Conservation (phyloP, 805 yeast genomes). For the fission yeast (Schizosaccharomyces pombe) region DNA sequence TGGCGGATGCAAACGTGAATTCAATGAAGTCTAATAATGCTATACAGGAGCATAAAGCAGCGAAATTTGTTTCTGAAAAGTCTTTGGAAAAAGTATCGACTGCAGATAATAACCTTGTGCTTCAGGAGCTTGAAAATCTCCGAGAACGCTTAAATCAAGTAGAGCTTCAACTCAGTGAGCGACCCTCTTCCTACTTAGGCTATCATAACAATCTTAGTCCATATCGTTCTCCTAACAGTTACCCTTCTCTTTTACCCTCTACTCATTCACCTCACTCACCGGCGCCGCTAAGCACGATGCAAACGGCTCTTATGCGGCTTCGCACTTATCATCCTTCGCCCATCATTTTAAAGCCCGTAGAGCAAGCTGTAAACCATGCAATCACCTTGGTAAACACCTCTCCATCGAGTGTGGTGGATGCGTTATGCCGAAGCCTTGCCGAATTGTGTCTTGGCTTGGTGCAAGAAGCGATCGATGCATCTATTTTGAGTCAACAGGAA, state of each 20-base stretch:
- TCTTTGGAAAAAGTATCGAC: not conserved
- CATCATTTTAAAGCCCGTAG: not conserved
- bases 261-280: not conserved
- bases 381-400: not conserved
- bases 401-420: not conserved
- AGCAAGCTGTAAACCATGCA: not conserved
- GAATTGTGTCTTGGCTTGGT: slow-evolving; percentile 1
- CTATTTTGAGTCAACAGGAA: not conserved
- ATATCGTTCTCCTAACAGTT: not conserved
- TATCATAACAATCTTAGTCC: not conserved
- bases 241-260: not conserved
- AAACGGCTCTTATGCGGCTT: not conserved
- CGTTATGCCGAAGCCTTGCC: not conserved
- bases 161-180: not conserved
- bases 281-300: not conserved
- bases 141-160: not conserved
- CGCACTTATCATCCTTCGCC: not conserved
- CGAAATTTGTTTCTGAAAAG: not conserved
- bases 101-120: not conserved
- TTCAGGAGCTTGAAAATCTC: not conserved
- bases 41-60: not conserved
- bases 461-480: not conserved
- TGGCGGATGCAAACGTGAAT: not conserved
- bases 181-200: not conserved
- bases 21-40: not conserved